These are phyloP conservation scores for Diplodia intermedia DNA, from an alignment of 2,329 filamentous ascomycete species.

Conservation along the genomic window DNA sequence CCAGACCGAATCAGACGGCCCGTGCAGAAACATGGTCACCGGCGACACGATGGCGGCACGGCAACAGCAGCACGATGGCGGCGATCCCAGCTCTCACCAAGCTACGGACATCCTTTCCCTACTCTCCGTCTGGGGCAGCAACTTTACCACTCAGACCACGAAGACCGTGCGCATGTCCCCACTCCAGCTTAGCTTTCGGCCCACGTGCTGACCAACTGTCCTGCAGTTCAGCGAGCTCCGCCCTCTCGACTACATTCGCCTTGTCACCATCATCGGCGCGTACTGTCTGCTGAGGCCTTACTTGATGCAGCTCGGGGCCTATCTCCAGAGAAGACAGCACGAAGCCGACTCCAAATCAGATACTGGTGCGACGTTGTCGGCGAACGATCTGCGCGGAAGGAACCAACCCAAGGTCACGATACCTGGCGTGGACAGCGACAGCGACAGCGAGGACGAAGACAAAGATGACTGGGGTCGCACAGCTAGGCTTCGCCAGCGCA, in stretches of 20 bases:
- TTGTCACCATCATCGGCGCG: slow-evolving; percentile 73
- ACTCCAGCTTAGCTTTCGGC: background rate
- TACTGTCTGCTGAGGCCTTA: slow-evolving; percentile 77
- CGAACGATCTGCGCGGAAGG: slow-evolving; percentile 46
- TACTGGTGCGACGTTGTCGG: slow-evolving; percentile 43
- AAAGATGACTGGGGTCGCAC: slow-evolving; percentile 70
- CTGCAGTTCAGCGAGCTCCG: slow-evolving; percentile 54
- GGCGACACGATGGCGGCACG: background rate
- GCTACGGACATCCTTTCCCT: slow-evolving; percentile 34
- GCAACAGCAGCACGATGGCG: slow-evolving; percentile 11
- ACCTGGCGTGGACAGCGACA: slow-evolving; percentile 60
- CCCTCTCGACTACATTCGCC: slow-evolving; percentile 64
- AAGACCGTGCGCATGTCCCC: slow-evolving; percentile 26
- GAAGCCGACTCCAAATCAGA: slow-evolving; percentile 55
- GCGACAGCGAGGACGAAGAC: slow-evolving; percentile 54
- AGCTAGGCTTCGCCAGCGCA: slow-evolving; percentile 71
- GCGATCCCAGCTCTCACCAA: background rate
- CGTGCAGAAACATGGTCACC: background rate
- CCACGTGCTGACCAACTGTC: background rate
- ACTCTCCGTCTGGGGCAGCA: slow-evolving; percentile 45
- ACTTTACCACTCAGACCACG: slow-evolving; percentile 41
- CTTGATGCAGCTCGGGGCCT: slow-evolving; percentile 70
- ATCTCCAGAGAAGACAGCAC: slow-evolving; percentile 68
- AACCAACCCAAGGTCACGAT: slow-evolving; percentile 59
- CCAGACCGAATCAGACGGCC: background rate